phyloP scores from a whole-genome alignment of 192 early-diverging fungal species.

The Pilaira anomala region DNA sequence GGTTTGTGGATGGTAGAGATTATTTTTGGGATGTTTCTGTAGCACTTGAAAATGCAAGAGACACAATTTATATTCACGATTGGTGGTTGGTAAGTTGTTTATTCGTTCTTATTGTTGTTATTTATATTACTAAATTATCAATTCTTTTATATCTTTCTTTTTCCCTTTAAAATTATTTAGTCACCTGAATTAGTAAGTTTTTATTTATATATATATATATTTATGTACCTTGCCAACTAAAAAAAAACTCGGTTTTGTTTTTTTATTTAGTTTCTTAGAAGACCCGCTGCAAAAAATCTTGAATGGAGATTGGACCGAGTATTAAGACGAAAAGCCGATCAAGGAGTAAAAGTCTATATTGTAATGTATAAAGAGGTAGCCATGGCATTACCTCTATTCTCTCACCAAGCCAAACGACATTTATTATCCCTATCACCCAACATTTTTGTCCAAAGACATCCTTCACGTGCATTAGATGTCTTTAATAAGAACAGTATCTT shows the following conservation, averaged over 20 bases:
- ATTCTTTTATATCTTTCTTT: not conserved
- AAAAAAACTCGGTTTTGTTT: not conserved
- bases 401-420: constrained; percentile 67
- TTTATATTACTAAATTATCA: not conserved
- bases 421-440: constrained; percentile 67
- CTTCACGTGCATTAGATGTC: constrained; percentile 62
- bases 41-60: constrained; percentile 65
- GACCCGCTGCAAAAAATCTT: constrained; percentile 60
- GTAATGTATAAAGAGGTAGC: constrained; percentile 75
- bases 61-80: constrained; percentile 68
- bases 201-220: not conserved
- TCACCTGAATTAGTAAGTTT: not conserved
- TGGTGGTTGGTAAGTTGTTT: constrained; percentile 62
- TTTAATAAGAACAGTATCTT: constrained; percentile 56
- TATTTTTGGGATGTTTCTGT: constrained; percentile 71
- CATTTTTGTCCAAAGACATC: constrained; percentile 77
- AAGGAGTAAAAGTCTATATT: constrained; percentile 81
- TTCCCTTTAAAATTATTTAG: not conserved
- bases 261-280: constrained; percentile 53
- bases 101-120: not conserved
- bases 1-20: constrained; percentile 75
- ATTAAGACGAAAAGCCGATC: constrained; percentile 73
- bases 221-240: not conserved
- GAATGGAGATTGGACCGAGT: constrained; percentile 71
- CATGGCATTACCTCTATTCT: constrained; percentile 65